A percentile compares a stretch with the other conserved stretches of the same genome.
These are phyloP conservation scores for Spiraea crenata DNA, from an alignment of 331 rosid genomes.

Conservation along the genomic window DNA sequence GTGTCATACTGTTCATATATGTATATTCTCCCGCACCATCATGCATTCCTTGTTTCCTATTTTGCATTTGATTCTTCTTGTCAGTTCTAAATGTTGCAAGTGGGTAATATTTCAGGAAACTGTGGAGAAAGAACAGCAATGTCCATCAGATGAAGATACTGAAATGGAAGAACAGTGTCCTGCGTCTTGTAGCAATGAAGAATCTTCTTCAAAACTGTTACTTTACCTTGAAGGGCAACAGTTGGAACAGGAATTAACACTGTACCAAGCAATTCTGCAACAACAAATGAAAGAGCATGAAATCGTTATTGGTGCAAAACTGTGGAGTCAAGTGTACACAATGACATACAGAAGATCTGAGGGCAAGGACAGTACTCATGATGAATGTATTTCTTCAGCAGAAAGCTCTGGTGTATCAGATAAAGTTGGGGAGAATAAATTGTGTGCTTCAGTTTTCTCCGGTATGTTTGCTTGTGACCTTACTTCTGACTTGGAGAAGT, in stretches of 20 bases:
- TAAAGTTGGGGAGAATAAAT: conserved; percentile 38
- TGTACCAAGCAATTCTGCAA: conserved; percentile 82
- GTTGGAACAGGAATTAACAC: conserved; percentile 53
- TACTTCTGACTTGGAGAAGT: conserved; percentile 70
- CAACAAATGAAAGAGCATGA: conserved; percentile 66
- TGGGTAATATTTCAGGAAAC: conserved; percentile 38
- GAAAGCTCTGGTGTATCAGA: conserved; percentile 34
- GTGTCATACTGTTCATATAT: conserved; percentile 23
- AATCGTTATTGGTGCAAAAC: conserved; percentile 40
- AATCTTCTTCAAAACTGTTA: conserved; percentile 50
- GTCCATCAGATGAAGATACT: conserved; percentile 41
- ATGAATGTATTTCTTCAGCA: conserved; percentile 32
- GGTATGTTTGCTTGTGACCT: conserved; percentile 61
- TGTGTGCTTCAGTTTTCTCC: conserved; percentile 58
- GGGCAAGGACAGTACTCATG: conserved; percentile 30
- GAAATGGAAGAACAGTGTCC: conserved; percentile 38
- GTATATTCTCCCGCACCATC: background rate
- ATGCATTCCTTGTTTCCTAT: background rate
- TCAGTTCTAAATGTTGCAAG: conserved; percentile 3
- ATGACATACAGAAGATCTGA: conserved; percentile 59
- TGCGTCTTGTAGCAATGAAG: conserved; percentile 44
- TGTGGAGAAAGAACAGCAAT: conserved; percentile 43
- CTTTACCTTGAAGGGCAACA: conserved; percentile 72
- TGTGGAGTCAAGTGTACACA: conserved; percentile 74
- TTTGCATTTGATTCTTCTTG: background rate